These are phyloP conservation scores for Colletotrichum endophyticum DNA, from an alignment of 2,329 filamentous ascomycete species.

Conservation along the genomic window DNA sequence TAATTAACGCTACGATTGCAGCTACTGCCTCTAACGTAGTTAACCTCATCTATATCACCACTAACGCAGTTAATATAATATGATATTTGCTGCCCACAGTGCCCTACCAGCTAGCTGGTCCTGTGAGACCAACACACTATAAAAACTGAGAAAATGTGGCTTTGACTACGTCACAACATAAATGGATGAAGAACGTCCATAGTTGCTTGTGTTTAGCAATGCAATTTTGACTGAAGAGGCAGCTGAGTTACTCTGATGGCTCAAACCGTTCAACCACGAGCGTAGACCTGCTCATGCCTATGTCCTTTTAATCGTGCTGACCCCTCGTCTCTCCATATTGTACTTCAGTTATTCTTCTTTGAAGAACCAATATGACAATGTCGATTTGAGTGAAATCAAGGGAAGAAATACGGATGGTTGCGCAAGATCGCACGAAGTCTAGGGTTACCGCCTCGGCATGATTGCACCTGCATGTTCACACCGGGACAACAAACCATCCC, in stretches of 20 bases:
- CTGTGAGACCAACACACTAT: too few relatives aligned
- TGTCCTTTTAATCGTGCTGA: not conserved
- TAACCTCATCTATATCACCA: too few relatives aligned
- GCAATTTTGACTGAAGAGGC: not conserved
- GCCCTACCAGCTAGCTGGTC: too few relatives aligned
- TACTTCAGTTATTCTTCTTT: not conserved
- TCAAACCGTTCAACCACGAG: rapidly evolving
- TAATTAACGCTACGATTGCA: too few relatives aligned
- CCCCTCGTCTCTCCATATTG: not conserved
- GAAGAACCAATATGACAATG: not conserved
- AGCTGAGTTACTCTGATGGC: not conserved
- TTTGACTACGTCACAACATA: not conserved
- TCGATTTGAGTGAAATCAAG: not conserved
- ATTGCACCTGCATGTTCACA: rapidly evolving
- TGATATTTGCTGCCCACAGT: too few relatives aligned
- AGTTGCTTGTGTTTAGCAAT: not conserved
- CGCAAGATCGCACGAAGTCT: not conserved
- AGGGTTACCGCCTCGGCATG: not conserved
- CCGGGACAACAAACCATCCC: too few relatives aligned
- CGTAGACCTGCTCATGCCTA: not conserved
- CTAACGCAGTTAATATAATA: too few relatives aligned
- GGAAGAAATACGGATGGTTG: not conserved
- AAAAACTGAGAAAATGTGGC: not conserved
- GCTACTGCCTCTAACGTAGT: too few relatives aligned
- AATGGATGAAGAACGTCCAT: not conserved